Evolutionary conservation across 352 stramenopile genomes (phyloP).

Genomic region (Blastocystis sp.): DNA sequence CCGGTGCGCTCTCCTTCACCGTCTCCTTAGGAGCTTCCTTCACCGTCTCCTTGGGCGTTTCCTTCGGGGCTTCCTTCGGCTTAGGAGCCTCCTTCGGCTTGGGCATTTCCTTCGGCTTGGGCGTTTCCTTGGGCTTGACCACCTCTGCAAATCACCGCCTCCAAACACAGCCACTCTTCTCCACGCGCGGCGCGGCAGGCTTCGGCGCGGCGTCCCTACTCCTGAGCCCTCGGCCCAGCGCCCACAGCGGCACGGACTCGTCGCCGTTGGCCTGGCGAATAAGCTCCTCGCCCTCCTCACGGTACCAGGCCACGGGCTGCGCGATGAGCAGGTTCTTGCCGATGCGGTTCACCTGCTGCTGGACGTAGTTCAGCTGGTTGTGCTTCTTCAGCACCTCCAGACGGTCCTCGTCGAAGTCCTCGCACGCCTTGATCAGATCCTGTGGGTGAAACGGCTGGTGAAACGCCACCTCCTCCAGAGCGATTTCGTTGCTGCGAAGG

Average conservation of each 20-base stretch:
- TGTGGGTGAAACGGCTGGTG: background rate
- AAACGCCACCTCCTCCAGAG: constrained; percentile 25
- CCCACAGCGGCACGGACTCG: constrained; percentile 29
- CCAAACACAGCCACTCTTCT: background rate
- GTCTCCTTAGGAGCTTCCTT: background rate
- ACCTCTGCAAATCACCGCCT: background rate
- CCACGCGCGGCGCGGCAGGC: background rate
- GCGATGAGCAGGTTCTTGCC: constrained; percentile 52
- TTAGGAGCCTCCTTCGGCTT: background rate
- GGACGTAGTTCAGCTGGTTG: constrained; percentile 65
- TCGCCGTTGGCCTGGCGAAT: constrained; percentile 40
- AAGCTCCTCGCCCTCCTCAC: constrained; percentile 38
- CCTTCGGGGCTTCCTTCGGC: background rate
- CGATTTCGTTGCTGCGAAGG: constrained; percentile 45
- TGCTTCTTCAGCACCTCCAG: constrained; percentile 47
- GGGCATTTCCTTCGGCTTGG: background rate
- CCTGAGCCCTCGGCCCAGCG: background rate
- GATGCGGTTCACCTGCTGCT: constrained; percentile 69
- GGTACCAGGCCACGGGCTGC: constrained; percentile 11
- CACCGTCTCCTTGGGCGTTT: background rate
- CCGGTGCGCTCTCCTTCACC: background rate
- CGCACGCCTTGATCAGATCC: constrained; percentile 66
- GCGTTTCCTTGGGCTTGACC: background rate
- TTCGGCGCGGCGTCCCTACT: constrained; percentile 50
- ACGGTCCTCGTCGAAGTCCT: constrained; percentile 66